Evolutionary conservation across 78 protist species (phyloP).

Genomic region (Polysphondylium violaceum): DNA sequence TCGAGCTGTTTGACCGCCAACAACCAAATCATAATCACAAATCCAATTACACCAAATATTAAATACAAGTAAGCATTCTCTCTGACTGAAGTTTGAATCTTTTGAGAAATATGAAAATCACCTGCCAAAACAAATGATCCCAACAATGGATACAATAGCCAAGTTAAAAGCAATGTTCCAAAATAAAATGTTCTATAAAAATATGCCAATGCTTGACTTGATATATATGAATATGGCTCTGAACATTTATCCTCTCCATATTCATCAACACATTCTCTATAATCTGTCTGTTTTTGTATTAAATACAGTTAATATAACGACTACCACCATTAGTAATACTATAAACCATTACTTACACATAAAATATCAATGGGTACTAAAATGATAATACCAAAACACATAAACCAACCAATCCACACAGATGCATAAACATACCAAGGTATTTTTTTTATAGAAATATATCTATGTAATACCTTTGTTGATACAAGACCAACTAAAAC

Average conservation of each 20-base stretch:
- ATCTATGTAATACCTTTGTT: slow-evolving; percentile 52
- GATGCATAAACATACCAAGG: slow-evolving; percentile 58
- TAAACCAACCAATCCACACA: slow-evolving; percentile 80
- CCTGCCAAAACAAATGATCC: slow-evolving; percentile 79
- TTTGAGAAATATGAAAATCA: slow-evolving; percentile 67
- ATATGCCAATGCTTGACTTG: not conserved
- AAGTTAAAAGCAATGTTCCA: slow-evolving; percentile 59
- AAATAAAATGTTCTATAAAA: slow-evolving; percentile 42
- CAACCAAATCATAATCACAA: slow-evolving; percentile 62
- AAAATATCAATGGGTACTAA: slow-evolving; percentile 63
- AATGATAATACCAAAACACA: slow-evolving; percentile 59
- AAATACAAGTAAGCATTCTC: slow-evolving; percentile 77
- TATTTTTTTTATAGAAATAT: slow-evolving; percentile 51
- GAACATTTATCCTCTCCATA: slow-evolving; percentile 16
- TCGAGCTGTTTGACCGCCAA: slow-evolving; percentile 40
- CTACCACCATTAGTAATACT: not conserved
- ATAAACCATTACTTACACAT: slow-evolving; percentile 16
- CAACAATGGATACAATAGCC: slow-evolving; percentile 64
- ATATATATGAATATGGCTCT: slow-evolving; percentile 38
- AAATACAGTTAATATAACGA: not conserved
- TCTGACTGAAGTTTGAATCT: slow-evolving; percentile 22
- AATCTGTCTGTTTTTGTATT: slow-evolving; percentile 32
- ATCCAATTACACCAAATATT: slow-evolving; percentile 45
- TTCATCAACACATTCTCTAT: slow-evolving; percentile 16
- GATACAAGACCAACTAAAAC: slow-evolving; percentile 25